Evolutionary conservation across 768 basidiomycete species (phyloP).

Genomic region (Xerocomellus amylosporus): DNA sequence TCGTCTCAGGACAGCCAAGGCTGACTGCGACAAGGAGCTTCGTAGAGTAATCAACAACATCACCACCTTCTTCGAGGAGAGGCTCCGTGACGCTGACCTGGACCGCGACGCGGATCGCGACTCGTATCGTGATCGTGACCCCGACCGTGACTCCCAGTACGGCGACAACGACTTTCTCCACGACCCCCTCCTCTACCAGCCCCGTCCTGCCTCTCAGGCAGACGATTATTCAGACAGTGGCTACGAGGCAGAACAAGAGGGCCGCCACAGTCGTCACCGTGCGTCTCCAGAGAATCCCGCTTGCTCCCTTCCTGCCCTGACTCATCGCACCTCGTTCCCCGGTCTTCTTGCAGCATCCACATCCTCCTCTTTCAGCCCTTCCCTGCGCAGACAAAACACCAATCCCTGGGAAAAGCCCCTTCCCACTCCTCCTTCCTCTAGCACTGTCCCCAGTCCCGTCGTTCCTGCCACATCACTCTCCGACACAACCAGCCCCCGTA

Average conservation of each 20-base stretch:
- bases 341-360: conserved; percentile 61
- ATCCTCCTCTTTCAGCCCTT: conserved; percentile 60
- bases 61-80: conserved; percentile 92
- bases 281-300: conserved; percentile 52
- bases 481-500: conserved; percentile 65
- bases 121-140: conserved; percentile 43
- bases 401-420: conserved; percentile 63
- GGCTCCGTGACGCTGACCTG: conserved; percentile 73
- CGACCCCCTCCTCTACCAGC: conserved; percentile 60
- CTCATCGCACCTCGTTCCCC: conserved; percentile 54
- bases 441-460: conserved; percentile 57
- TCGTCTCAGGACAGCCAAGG: conserved; percentile 90
- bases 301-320: conserved; percentile 42
- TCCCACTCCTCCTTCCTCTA: conserved; percentile 51
- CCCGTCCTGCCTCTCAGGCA: conserved; percentile 52
- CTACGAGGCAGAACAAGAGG: conserved; percentile 68
- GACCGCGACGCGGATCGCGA: conserved; percentile 64
- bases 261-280: conserved; percentile 73
- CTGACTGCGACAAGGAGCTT: conserved; percentile 95
- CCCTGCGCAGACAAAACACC: conserved; percentile 62
- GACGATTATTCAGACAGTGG: conserved; percentile 83
- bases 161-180: conserved; percentile 55
- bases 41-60: conserved; percentile 92
- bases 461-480: conserved; percentile 59
- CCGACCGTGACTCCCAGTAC: conserved; percentile 56